Evolutionary conservation across 2,329 filamentous ascomycete species (phyloP), one percentile per base, ranked within the genome.

Genomic region (Colletotrichum sp.): DNA sequence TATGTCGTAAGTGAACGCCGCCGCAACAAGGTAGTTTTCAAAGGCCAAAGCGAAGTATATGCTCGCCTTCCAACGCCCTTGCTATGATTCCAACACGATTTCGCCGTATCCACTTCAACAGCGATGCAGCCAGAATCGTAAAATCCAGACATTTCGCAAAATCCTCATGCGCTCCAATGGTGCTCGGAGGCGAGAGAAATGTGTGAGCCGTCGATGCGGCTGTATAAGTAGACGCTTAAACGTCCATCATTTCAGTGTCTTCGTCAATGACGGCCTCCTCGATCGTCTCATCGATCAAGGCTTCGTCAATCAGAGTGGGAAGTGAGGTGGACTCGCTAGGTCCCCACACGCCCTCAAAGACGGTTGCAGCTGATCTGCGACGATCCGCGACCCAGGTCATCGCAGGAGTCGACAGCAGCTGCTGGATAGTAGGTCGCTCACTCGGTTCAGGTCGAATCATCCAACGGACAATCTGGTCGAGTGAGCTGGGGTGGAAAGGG

Each of bases 261-360:
- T 83, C 78, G 30, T 82, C 83, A 24, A 80, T 58, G 18, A 75
- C 61, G 26, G 73, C 26, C 28, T 71, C 77, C 26, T 82, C 83
- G 24, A 80, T 61, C n/a, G 73, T 24, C 38, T 71, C 78, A 28
- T 82, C 83, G 21, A 80, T 61, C 15, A 75, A 63, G 24, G 74
- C 24, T 48, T 71, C 74, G 67, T 86, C 84, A n/a, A 78, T 78
- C 63, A 73, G 60, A 6, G 82, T 83, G 8, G 84, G 84, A 24
- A 85, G 83, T 7, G 84, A 79, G 36, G 87, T 82, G 66, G 88
- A 84, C 68, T 90, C 88, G n/a, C 87, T 93, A 36, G 96, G 96
- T 6, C 97, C 97, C 94, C 96, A 99, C 83, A 95, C 97, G 77
- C 97, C 97, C 86, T 99, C 97, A 80, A 94, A 99, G 69, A 99